Evolutionary conservation across 306 rosid genomes (phyloP).

Genomic region (Glycine tomentella): DNA sequence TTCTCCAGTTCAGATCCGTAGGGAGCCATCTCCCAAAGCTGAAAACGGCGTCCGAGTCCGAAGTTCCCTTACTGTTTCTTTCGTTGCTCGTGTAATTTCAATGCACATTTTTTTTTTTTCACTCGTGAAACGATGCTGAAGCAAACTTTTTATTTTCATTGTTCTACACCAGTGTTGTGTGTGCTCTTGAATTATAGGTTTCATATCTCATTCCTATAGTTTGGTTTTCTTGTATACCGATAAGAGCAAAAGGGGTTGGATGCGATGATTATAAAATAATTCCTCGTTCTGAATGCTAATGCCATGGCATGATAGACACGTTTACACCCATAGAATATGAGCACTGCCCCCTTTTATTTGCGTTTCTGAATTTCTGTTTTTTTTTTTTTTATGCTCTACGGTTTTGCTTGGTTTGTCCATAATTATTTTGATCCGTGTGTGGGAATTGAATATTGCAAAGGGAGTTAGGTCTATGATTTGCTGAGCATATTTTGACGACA

Average conservation of each 20-base stretch:
- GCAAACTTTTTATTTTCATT: background rate
- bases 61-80: no score
- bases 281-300: slow-evolving; percentile 96
- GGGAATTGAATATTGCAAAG: background rate
- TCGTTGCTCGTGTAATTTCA: no score
- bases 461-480: slow-evolving; percentile 52
- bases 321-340: slow-evolving; percentile 99
- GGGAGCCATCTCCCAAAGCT: background rate
- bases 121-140: background rate
- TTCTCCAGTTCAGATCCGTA: background rate
- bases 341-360: slow-evolving; percentile 47
- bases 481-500: slow-evolving; percentile 38
- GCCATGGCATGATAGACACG: slow-evolving; percentile 96
- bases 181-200: background rate
- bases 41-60: background rate
- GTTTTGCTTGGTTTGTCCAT: background rate
- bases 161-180: background rate
- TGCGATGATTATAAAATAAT: slow-evolving; percentile 92
- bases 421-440: background rate
- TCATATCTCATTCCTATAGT: background rate
- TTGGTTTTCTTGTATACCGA: background rate
- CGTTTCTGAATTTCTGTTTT: no score
- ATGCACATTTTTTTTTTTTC: no score
- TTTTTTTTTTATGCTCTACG: background rate
- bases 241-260: slow-evolving; percentile 26